Conservation (phyloP, 305 asterid genomes). For the Salvia sclarea region DNA sequence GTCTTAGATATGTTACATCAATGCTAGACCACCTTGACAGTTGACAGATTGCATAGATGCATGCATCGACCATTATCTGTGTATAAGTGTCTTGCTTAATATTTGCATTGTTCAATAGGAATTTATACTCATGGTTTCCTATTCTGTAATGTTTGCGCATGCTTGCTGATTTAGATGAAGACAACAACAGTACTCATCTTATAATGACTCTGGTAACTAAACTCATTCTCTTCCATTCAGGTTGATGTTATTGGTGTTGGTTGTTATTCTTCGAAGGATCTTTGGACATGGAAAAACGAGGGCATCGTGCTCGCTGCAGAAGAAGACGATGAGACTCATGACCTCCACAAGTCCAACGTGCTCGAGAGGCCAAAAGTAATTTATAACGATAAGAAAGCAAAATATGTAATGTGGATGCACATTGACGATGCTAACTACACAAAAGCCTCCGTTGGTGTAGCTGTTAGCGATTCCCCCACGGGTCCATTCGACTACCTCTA, state of each 20-base stretch:
- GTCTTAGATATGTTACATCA: background rate
- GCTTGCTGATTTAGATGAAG: constrained; percentile 14
- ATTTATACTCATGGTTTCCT: constrained; percentile 18
- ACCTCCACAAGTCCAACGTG: constrained; percentile 77
- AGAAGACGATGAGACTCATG: constrained; percentile 67
- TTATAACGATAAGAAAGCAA: constrained; percentile 62
- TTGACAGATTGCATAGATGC: constrained; percentile 1
- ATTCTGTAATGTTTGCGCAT: background rate
- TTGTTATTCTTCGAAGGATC: constrained; percentile 91
- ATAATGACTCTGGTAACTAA: background rate
- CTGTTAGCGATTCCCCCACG: constrained; percentile 62
- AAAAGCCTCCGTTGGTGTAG: constrained; percentile 82
- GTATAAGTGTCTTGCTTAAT: background rate
- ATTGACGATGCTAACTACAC: constrained; percentile 86
- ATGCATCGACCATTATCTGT: constrained; percentile 4
- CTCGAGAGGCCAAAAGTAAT: constrained; percentile 97
- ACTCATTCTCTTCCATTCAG: constrained; percentile 41
- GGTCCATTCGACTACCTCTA: constrained; percentile 83
- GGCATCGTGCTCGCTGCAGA: constrained; percentile 89
- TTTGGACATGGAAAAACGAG: constrained; percentile 93
- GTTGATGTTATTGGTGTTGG: constrained; percentile 96
- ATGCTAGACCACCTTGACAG: background rate
- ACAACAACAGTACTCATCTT: constrained; percentile 4
- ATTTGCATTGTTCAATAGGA: background rate
- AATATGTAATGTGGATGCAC: constrained; percentile 98